Evolutionary conservation across 805 yeast species (phyloP).

Genomic region (Wickerhamomyces tratensis): DNA sequence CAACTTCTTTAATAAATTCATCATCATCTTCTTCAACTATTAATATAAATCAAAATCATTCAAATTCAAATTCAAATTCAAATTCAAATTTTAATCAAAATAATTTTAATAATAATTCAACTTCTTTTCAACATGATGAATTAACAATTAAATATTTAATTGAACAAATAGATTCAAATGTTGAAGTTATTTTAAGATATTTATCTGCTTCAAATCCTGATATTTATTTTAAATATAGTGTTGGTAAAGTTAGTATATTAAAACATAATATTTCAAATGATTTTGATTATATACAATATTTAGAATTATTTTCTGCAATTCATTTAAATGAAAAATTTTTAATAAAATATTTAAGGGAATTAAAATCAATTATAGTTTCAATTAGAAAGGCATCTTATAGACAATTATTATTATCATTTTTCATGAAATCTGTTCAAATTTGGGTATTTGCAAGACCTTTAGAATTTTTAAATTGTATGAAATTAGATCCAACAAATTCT

Average conservation of each 20-base stretch:
- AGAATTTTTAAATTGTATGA: conserved; percentile 27
- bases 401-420: conserved; percentile 32
- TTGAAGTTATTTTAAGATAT: conserved; percentile 33
- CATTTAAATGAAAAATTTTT: conserved; percentile 30
- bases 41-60: too few species aligned
- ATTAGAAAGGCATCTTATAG: conserved; percentile 36
- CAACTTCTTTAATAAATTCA: too few species aligned
- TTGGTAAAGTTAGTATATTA: conserved; percentile 17
- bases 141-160: conserved; percentile 13
- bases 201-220: conserved; percentile 41
- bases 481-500: conserved; percentile 17
- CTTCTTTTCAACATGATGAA: not conserved
- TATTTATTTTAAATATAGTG: conserved; percentile 29
- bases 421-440: conserved; percentile 33
- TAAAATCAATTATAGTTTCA: conserved; percentile 25
- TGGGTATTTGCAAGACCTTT: conserved; percentile 43
- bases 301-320: conserved; percentile 36
- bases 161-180: conserved; percentile 25
- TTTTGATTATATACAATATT: conserved; percentile 27
- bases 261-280: conserved; percentile 28
- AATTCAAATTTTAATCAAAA: conserved; percentile 9
- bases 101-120: too few species aligned
- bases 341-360: conserved; percentile 26
- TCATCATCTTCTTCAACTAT: too few species aligned
- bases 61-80: conserved; percentile 9